These are phyloP conservation scores for Coniochaeta pulveracea DNA, from an alignment of 2,329 filamentous ascomycete species.

Conservation along the genomic window DNA sequence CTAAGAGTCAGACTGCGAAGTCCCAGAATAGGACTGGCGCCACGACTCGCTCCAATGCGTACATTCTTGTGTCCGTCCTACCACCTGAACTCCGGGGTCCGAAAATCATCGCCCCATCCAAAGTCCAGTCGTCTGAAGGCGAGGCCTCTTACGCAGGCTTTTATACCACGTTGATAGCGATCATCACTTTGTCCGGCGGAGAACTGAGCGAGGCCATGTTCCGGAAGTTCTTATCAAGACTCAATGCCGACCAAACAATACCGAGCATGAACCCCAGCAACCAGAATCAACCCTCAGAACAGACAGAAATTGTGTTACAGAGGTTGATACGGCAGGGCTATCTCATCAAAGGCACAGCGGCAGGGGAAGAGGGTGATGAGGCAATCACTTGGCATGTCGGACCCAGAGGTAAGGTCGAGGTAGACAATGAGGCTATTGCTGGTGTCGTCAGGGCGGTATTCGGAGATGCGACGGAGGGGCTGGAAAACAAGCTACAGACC, in stretches of 20 bases:
- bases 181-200: conserved; percentile 67
- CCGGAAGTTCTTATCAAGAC: conserved; percentile 58
- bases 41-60: conserved; percentile 51
- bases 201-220: conserved; percentile 69
- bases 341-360: conserved; percentile 62
- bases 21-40: conserved; percentile 21
- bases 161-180: conserved; percentile 66
- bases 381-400: conserved; percentile 75
- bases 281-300: conserved; percentile 20
- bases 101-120: conserved; percentile 56
- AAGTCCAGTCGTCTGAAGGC: conserved; percentile 48
- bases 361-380: conserved; percentile 50
- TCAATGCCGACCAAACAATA: conserved; percentile 61
- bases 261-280: conserved; percentile 48
- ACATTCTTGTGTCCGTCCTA: conserved; percentile 66
- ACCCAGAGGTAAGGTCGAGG: conserved; percentile 73
- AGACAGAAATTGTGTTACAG: conserved; percentile 63
- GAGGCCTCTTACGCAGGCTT: conserved; percentile 76
- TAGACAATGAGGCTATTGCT: conserved; percentile 65
- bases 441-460: conserved; percentile 56
- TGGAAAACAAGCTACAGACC: conserved; percentile 47
- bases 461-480: conserved; percentile 37
- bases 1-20: conserved; percentile 30
- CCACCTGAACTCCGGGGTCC: conserved; percentile 56
- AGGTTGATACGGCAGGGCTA: conserved; percentile 76